Evolutionary conservation across 2,329 filamentous ascomycete species (phyloP), one percentile per base, ranked within the genome.

Genomic region (Scedosporium minutisporum): DNA sequence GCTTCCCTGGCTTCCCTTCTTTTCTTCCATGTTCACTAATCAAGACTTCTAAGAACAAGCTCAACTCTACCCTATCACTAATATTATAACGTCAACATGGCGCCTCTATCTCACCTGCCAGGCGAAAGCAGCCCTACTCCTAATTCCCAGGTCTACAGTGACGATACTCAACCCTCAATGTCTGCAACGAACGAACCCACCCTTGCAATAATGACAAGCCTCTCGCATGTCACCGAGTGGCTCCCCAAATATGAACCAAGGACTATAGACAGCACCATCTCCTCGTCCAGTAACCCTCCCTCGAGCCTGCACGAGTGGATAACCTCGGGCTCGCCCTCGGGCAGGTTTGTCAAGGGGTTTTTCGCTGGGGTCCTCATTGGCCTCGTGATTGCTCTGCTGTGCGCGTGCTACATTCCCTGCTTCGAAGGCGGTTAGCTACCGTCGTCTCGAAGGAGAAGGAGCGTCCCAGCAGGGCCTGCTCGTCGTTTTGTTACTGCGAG

Each of bases 331-430:
- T 23, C 44, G 6, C 7, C 27, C 25, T 25, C 44, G 3, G 42
- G 29, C 27, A 27, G 14, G 23, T 1, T 38, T n/a, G 12, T 25
- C 42, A 42, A 33, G n/a, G 59, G 59, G n/a, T 53, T 33, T 16
- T 7, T 61, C n/a, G 21, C 25, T 10, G 59, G 59, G 16, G 44
- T 38, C 16, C 4, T 23, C 10, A 21, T 61, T 25, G 59, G 59
- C 9, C 6, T 25, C 44, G 25, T 23, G n/a, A 7, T 61, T 51
- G 59, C 59, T 2, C 23, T 60, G 16, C 2, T 61, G 16, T 61
- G 59, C 27, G 46, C 10, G 4, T 61, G 59, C 59, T 51, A 51
- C 27, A 2, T 61, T 42, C 25, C 59, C 44, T 61, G 42, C 59
- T 14, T 61, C 41, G 3, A 25, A 16, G 25, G 23, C 59, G 41